Evolutionary conservation across 2,329 filamentous ascomycete genomes (phyloP).

Genomic region (Coleophoma crateriformis): DNA sequence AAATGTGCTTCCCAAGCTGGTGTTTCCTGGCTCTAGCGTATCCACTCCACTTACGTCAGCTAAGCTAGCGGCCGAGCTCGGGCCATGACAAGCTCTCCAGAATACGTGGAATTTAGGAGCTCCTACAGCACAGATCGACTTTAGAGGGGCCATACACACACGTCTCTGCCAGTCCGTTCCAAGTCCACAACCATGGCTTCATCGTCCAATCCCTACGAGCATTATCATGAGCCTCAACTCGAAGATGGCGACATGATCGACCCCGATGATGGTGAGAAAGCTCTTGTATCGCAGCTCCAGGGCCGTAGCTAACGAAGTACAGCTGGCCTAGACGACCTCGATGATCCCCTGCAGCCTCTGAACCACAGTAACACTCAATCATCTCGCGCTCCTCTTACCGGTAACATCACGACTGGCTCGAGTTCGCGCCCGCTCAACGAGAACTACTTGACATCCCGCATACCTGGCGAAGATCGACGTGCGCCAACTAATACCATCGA

Average conservation of each 20-base stretch:
- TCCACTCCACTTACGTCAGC: no score
- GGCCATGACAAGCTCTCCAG: background rate
- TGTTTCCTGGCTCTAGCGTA: no score
- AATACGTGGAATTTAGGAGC: background rate
- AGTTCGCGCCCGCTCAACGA: slow-evolving; percentile 60
- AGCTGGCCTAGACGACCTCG: slow-evolving; percentile 63
- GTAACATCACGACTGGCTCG: slow-evolving; percentile 63
- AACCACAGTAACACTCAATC: slow-evolving; percentile 48
- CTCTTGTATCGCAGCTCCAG: slow-evolving; percentile 5
- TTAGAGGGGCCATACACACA: background rate
- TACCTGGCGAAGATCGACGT: slow-evolving; percentile 87
- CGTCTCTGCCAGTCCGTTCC: background rate
- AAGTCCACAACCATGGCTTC: slow-evolving; percentile 21
- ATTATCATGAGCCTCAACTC: slow-evolving; percentile 57
- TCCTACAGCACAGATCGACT: no score
- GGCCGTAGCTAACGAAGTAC: slow-evolving; percentile 8
- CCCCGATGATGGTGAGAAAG: slow-evolving; percentile 63
- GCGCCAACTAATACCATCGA: slow-evolving; percentile 93
- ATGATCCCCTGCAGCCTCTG: slow-evolving; percentile 89
- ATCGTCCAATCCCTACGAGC: slow-evolving; percentile 42
- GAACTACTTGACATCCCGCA: slow-evolving; percentile 79
- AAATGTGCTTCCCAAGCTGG: no score
- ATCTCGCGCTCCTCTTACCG: slow-evolving; percentile 74
- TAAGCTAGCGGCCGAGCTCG: no score
- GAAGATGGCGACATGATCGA: slow-evolving; percentile 69